These are phyloP conservation scores for Austroboletus eburneus DNA, from an alignment of 768 basidiomycete genomes.

Conservation along the genomic window DNA sequence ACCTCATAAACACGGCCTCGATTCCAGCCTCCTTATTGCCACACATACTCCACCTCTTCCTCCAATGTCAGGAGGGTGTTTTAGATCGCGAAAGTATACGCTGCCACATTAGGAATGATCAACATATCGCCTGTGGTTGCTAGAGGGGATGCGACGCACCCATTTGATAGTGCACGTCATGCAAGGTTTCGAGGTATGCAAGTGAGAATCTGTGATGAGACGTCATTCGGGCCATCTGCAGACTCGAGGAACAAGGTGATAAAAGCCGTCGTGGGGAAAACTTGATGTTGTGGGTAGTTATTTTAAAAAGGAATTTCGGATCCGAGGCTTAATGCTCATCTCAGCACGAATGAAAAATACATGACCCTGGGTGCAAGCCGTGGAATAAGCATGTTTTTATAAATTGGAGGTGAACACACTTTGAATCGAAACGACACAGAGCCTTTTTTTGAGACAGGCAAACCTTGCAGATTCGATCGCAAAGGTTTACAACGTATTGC, in stretches of 20 bases:
- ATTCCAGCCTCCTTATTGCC: conserved; percentile 22
- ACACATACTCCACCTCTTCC: conserved; percentile 22
- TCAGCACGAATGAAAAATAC: no score
- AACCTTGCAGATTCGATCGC: no score
- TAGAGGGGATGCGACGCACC: background rate
- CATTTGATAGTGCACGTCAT: conserved; percentile 7
- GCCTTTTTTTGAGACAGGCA: no score
- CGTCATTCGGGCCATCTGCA: background rate
- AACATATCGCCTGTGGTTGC: background rate
- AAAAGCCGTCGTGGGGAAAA: no score
- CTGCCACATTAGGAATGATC: conserved; percentile 18
- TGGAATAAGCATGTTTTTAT: no score
- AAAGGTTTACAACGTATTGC: no score
- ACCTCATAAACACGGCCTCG: conserved; percentile 4
- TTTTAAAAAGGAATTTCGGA: no score
- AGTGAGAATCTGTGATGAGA: background rate
- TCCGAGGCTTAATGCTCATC: no score
- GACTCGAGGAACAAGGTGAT: background rate
- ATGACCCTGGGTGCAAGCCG: no score
- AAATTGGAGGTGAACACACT: no score
- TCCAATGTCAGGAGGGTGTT: conserved; percentile 25
- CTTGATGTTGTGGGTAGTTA: no score
- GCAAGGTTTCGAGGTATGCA: conserved; percentile 3
- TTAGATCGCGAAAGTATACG: conserved; percentile 23
- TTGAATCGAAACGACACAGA: no score